phyloP scores from a whole-genome alignment of 345 rosid species.

The Laguncularia racemosa region DNA sequence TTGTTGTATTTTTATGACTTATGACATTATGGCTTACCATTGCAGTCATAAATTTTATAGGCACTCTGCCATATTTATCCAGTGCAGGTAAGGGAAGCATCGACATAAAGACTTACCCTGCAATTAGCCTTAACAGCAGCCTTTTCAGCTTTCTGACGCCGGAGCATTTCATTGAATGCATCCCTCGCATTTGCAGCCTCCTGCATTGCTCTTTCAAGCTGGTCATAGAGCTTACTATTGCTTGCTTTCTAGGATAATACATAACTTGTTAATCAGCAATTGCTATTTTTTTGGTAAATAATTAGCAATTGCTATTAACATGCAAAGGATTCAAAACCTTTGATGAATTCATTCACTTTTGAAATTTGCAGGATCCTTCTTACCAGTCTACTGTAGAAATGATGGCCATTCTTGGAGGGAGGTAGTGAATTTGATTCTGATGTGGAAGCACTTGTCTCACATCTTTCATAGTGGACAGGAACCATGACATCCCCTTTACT shows the following conservation, averaged over 20 bases:
- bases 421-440: background rate
- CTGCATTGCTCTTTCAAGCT: slow-evolving; percentile 34
- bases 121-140: slow-evolving; percentile 57
- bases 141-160: slow-evolving; percentile 57
- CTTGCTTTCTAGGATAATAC: slow-evolving; percentile 38
- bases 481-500: slow-evolving; percentile 1
- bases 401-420: background rate
- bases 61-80: no score
- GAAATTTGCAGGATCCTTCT: no score
- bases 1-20: background rate
- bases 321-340: no score
- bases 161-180: slow-evolving; percentile 44
- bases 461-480: slow-evolving; percentile 3
- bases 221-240: slow-evolving; percentile 36
- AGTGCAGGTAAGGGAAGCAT: no score
- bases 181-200: slow-evolving; percentile 54
- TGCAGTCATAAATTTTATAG: background rate
- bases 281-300: no score
- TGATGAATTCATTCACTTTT: background rate
- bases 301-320: background rate
- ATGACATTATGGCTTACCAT: no score
- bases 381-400: background rate
- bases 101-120: slow-evolving; percentile 33
- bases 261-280: background rate
- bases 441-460: background rate